These are phyloP conservation scores for Ensete glaucum DNA, from an alignment of 176 grass and related monocot genomes.

Conservation along the genomic window DNA sequence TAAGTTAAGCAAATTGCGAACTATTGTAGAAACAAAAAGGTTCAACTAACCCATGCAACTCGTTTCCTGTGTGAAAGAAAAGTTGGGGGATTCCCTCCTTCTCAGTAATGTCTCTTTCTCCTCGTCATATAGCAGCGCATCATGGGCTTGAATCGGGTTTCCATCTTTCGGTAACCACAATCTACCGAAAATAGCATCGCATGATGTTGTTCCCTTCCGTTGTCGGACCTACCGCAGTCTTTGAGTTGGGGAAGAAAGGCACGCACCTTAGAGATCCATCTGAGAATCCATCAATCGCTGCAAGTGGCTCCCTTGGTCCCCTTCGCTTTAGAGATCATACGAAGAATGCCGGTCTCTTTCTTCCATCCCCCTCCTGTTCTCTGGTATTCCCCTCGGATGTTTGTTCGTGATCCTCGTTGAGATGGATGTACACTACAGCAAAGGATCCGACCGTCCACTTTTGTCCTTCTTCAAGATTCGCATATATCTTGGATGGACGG, in stretches of 20 bases:
- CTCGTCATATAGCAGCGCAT: conserved; percentile 73
- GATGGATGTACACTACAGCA: too few species aligned
- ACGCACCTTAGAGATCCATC: conserved; percentile 65
- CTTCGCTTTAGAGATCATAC: conserved; percentile 64
- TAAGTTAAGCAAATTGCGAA: not conserved
- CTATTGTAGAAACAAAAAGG: not conserved
- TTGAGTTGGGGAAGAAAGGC: conserved; percentile 64
- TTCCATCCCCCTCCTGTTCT: conserved; percentile 62
- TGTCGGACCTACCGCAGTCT: conserved; percentile 34
- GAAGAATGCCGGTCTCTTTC: conserved; percentile 70
- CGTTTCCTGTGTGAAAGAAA: conserved; percentile 64
- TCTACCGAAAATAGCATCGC: conserved; percentile 45
- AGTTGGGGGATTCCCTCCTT: conserved; percentile 82
- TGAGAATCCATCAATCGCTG: conserved; percentile 81
- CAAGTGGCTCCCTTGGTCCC: conserved; percentile 55
- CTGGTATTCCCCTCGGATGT: not conserved
- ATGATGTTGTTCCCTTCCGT: conserved; percentile 42
- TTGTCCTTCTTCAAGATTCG: too few species aligned
- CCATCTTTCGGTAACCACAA: conserved; percentile 91
- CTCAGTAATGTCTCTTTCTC: conserved; percentile 61
- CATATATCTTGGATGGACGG: too few species aligned
- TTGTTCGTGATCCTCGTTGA: too few species aligned
- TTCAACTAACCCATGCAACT: conserved; percentile 55
- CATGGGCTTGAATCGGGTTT: conserved; percentile 88
- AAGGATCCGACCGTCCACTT: too few species aligned